Percentiles rank a stretch among this genome's conserved stretches.
These are phyloP conservation scores for Rhazya stricta DNA, from an alignment of 257 asterid genomes.

Conservation along the genomic window DNA sequence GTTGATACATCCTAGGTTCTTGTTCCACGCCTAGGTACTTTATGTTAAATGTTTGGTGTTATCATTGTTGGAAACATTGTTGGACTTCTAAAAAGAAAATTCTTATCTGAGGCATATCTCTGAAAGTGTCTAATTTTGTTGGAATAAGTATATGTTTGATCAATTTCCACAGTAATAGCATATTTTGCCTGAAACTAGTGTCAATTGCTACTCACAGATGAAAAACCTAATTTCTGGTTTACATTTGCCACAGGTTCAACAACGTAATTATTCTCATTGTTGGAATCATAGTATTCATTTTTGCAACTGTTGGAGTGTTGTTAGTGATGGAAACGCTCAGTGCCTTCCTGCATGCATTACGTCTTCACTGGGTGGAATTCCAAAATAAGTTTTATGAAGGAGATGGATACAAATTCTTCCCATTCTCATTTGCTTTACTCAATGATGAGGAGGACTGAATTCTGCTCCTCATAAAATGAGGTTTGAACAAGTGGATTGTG, in stretches of 20 bases:
- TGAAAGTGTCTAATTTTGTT: not conserved
- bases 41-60: not conserved
- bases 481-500: slow-evolving; percentile 30
- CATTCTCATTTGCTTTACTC: slow-evolving; percentile 59
- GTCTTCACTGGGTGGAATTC: slow-evolving; percentile 99
- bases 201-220: not conserved
- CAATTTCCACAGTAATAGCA: not conserved
- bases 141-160: not conserved
- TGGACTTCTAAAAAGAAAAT: not conserved
- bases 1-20: slow-evolving; percentile 24
- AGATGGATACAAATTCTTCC: slow-evolving; percentile 87
- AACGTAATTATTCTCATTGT: slow-evolving; percentile 57
- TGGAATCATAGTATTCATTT: slow-evolving; percentile 69
- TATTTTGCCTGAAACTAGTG: not conserved
- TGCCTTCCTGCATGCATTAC: slow-evolving; percentile 90
- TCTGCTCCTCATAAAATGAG: not conserved
- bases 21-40: not conserved
- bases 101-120: not conserved
- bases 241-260: slow-evolving; percentile 59
- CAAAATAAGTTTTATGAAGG: slow-evolving; percentile 97
- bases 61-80: not conserved
- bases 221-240: not conserved
- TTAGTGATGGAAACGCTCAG: slow-evolving; percentile 97
- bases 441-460: slow-evolving; percentile 68
- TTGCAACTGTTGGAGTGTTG: slow-evolving; percentile 88